phyloP scores from a whole-genome alignment of 2,329 filamentous ascomycete genomes.

The Colletotrichum sp. region DNA sequence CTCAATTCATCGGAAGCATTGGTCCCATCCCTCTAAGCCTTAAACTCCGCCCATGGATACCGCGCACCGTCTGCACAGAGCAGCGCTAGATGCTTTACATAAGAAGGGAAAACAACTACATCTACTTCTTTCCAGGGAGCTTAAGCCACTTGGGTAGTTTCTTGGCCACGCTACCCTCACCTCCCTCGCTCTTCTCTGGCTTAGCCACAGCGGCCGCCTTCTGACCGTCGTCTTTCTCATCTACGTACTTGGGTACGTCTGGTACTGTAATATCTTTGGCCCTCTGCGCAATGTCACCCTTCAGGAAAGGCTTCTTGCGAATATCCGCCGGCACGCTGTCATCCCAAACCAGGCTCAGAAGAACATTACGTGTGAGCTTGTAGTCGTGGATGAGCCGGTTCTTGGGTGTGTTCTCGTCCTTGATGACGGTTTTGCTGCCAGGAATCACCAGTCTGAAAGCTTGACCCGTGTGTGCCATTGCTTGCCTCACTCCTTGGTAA shows the following conservation, averaged over 20 bases:
- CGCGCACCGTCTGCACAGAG: not conserved
- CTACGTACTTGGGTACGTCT: constrained; percentile 49
- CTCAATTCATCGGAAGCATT: not conserved
- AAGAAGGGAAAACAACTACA: constrained; percentile 29
- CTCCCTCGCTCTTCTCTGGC: constrained; percentile 40
- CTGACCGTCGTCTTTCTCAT: constrained; percentile 42
- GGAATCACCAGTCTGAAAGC: constrained; percentile 76
- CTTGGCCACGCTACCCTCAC: constrained; percentile 41
- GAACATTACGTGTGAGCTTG: constrained; percentile 71
- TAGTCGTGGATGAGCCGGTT: constrained; percentile 75
- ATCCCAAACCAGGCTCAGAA: constrained; percentile 81
- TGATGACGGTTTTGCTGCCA: constrained; percentile 55
- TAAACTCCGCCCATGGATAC: not conserved
- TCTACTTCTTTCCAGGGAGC: constrained; percentile 72
- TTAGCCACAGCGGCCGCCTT: constrained; percentile 30
- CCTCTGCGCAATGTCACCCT: constrained; percentile 58
- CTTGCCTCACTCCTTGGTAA: constrained; percentile 74
- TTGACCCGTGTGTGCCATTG: constrained; percentile 69
- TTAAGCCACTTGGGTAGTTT: constrained; percentile 75
- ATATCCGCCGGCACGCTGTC: constrained; percentile 62
- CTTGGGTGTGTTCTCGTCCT: constrained; percentile 48
- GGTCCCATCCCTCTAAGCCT: not conserved
- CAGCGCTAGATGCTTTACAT: constrained; percentile 20
- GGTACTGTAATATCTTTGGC: constrained; percentile 73
- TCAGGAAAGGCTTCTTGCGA: constrained; percentile 64